A percentile compares a stretch with the other conserved stretches of the same genome.
Conservation (phyloP, 2,329 filamentous ascomycete species). For the Aspergillus ruber region DNA sequence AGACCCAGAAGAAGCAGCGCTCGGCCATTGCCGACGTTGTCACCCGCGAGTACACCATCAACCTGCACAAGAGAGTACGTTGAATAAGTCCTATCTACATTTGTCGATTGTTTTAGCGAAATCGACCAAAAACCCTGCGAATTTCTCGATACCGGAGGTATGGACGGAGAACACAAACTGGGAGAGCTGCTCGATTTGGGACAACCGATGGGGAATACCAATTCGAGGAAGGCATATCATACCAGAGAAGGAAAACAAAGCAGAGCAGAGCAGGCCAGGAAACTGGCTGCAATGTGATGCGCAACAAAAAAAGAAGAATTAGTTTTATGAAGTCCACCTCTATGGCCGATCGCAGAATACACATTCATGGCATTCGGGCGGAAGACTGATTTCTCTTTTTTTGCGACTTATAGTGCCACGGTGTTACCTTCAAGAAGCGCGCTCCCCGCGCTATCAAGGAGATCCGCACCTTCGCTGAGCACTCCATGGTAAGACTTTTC, state of each 20-base stretch:
- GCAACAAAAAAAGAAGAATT: slow-evolving; percentile 40
- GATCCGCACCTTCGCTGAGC: slow-evolving; percentile 88
- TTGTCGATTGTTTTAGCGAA: slow-evolving; percentile 9
- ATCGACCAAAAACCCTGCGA: slow-evolving; percentile 6
- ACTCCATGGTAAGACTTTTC: slow-evolving; percentile 79
- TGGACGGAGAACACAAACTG: slow-evolving; percentile 28
- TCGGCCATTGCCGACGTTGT: slow-evolving; percentile 99
- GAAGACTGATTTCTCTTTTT: slow-evolving; percentile 58
- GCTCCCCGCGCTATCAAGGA: slow-evolving; percentile 98
- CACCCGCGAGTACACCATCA: slow-evolving; percentile 99
- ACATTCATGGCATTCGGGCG: slow-evolving; percentile 48
- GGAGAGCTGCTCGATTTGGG: neutral
- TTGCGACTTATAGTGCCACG: slow-evolving; percentile 67
- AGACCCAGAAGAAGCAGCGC: slow-evolving; percentile 64
- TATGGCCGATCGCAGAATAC: slow-evolving; percentile 36
- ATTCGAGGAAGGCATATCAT: neutral
- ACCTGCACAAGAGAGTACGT: slow-evolving; percentile 99
- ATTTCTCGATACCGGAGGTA: slow-evolving; percentile 7
- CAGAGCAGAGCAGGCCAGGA: no score
- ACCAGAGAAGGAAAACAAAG: slow-evolving; percentile 1
- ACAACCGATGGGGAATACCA: neutral
- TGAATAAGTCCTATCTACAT: slow-evolving; percentile 19
- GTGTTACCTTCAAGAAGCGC: slow-evolving; percentile 99
- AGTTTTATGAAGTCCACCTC: slow-evolving; percentile 67
- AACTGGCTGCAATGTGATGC: no score